These are phyloP conservation scores for Dalechampia spathulata DNA, from an alignment of 441 rosid species.

Conservation along the genomic window DNA sequence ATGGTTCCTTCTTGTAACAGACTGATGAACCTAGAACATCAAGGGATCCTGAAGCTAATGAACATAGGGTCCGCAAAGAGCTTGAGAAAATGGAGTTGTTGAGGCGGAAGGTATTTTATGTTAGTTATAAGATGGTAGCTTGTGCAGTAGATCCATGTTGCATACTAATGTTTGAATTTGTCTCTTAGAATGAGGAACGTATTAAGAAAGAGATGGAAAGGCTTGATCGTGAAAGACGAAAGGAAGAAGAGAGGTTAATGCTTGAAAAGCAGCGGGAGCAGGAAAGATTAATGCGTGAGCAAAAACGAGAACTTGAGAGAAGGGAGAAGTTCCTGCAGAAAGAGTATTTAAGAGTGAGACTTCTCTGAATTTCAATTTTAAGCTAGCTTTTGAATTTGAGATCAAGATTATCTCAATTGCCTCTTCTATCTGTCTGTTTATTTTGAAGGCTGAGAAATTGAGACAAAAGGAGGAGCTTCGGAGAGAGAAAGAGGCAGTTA, in stretches of 20 bases:
- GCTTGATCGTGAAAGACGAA: constrained; percentile 90
- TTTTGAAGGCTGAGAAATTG: constrained; percentile 73
- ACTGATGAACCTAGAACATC: constrained; percentile 60
- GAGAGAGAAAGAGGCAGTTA: constrained; percentile 72
- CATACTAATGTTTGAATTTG: constrained; percentile 21
- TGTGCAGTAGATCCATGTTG: not conserved
- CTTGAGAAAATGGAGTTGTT: constrained; percentile 76
- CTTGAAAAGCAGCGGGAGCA: constrained; percentile 96
- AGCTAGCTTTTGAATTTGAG: not conserved
- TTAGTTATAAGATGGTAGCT: not conserved
- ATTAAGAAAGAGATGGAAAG: constrained; percentile 86
- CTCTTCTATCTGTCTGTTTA: constrained; percentile 7
- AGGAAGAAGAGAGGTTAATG: constrained; percentile 90
- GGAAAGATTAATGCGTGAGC: constrained; percentile 80
- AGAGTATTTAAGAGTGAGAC: constrained; percentile 64
- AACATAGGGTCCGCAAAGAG: constrained; percentile 66
- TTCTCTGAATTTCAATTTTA: not conserved
- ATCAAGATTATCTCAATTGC: too few species aligned
- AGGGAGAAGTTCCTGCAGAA: constrained; percentile 87
- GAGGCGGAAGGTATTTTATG: constrained; percentile 60
- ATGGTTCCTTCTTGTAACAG: constrained; percentile 34
- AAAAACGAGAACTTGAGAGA: constrained; percentile 89
- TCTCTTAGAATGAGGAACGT: constrained; percentile 74
- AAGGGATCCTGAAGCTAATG: constrained; percentile 73
- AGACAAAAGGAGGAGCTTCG: constrained; percentile 88